Evolutionary conservation across 768 basidiomycete genomes (phyloP).

Genomic region (Suillus paluster): DNA sequence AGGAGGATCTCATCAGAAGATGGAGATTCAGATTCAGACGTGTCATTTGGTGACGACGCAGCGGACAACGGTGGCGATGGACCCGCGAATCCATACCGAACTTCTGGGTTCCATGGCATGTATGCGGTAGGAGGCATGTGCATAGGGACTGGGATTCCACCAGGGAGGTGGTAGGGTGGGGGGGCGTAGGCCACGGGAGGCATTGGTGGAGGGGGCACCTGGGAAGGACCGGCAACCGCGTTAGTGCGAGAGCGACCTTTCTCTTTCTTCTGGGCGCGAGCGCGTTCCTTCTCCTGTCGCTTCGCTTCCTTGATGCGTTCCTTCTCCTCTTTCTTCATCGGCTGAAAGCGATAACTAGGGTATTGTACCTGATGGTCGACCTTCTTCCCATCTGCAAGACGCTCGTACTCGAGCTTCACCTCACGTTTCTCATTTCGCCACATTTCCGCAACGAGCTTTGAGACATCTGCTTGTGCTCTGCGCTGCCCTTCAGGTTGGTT

Average conservation of each 20-base stretch:
- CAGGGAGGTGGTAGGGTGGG: constrained; percentile 9
- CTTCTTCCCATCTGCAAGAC: constrained; percentile 56
- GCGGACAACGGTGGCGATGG: constrained; percentile 60
- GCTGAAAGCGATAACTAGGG: constrained; percentile 62
- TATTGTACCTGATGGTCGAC: constrained; percentile 53
- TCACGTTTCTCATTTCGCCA: constrained; percentile 68
- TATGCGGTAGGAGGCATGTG: constrained; percentile 23
- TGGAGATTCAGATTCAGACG: constrained; percentile 21
- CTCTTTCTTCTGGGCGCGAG: constrained; percentile 28
- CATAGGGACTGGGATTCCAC: constrained; percentile 10
- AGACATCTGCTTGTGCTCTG: constrained; percentile 63
- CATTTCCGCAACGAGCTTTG: constrained; percentile 61
- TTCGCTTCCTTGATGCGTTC: constrained; percentile 44
- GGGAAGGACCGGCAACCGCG: constrained; percentile 13
- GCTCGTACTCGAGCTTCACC: constrained; percentile 56
- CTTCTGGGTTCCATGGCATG: constrained; percentile 30
- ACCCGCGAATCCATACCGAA: constrained; percentile 38
- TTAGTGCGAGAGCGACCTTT: constrained; percentile 24
- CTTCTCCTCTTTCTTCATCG: constrained; percentile 58
- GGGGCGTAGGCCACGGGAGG: constrained; percentile 7
- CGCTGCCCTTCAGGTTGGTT: constrained; percentile 38
- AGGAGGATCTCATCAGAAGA: constrained; percentile 16
- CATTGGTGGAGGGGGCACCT: neutral
- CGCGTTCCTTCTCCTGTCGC: constrained; percentile 45
- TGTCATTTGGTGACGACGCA: constrained; percentile 48